Conservation (phyloP, 2,329 filamentous ascomycete species). For the Rhynchosporium agropyri region DNA sequence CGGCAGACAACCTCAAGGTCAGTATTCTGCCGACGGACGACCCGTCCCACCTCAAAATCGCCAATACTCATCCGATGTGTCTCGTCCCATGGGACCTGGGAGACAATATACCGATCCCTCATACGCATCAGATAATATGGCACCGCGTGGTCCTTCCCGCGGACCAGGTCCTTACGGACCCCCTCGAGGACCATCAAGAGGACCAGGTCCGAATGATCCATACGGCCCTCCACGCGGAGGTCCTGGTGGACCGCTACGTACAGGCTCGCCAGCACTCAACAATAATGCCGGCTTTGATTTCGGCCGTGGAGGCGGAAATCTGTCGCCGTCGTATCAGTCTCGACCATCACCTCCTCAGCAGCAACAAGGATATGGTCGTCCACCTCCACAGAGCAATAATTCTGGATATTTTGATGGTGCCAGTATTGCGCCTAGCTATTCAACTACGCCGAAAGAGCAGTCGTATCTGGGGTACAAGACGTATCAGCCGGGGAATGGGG, state of each 20-base stretch:
- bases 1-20: slow-evolving; percentile 29
- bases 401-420: slow-evolving; percentile 26
- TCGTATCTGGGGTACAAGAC: slow-evolving; percentile 35
- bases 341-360: slow-evolving; percentile 26
- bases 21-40: slow-evolving; percentile 23
- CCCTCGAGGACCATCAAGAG: slow-evolving; percentile 26
- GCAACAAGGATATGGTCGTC: slow-evolving; percentile 23
- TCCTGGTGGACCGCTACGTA: slow-evolving; percentile 29
- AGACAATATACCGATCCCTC: slow-evolving; percentile 34
- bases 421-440: slow-evolving; percentile 29
- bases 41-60: slow-evolving; percentile 31
- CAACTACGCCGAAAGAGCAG: slow-evolving; percentile 31
- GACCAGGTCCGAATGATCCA: slow-evolving; percentile 24
- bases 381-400: slow-evolving; percentile 19
- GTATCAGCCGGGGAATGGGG: slow-evolving; percentile 29
- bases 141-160: slow-evolving; percentile 19
- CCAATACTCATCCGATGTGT: slow-evolving; percentile 36
- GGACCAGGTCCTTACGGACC: slow-evolving; percentile 12
- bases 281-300: slow-evolving; percentile 39
- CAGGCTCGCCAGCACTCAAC: slow-evolving; percentile 34
- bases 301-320: slow-evolving; percentile 17
- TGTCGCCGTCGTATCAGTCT: slow-evolving; percentile 17
- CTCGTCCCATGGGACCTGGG: slow-evolving; percentile 30
- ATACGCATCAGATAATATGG: slow-evolving; percentile 22
- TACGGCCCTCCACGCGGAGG: slow-evolving; percentile 19